phyloP scores from a whole-genome alignment of 768 basidiomycete species.

The Tylopilus vinaceipallidus region DNA sequence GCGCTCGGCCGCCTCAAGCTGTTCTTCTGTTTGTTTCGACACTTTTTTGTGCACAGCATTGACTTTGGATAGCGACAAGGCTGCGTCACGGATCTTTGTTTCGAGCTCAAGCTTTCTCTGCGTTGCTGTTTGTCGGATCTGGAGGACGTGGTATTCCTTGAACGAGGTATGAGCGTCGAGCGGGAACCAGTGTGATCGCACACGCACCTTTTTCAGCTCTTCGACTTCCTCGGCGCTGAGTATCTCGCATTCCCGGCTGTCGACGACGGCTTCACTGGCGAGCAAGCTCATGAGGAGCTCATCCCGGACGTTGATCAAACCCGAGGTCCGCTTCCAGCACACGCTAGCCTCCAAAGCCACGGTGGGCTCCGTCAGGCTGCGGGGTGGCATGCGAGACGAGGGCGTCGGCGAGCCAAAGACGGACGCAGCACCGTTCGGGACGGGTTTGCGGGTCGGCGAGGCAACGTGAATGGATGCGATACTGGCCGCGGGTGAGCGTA shows the following conservation, averaged over 20 bases:
- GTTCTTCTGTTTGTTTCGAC: slow-evolving; percentile 65
- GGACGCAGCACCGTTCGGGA: slow-evolving; percentile 12
- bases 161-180: background rate
- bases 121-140: slow-evolving; percentile 62
- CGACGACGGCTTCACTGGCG: slow-evolving; percentile 92
- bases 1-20: slow-evolving; percentile 68
- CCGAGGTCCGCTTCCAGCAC: slow-evolving; percentile 45
- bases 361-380: slow-evolving; percentile 32
- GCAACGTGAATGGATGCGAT: slow-evolving; percentile 21
- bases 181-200: slow-evolving; percentile 19
- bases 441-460: slow-evolving; percentile 19
- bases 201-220: slow-evolving; percentile 65
- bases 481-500: slow-evolving; percentile 26
- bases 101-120: slow-evolving; percentile 76
- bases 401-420: slow-evolving; percentile 36
- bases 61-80: slow-evolving; percentile 67
- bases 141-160: slow-evolving; percentile 74
- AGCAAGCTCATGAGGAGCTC: slow-evolving; percentile 87
- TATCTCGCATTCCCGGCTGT: slow-evolving; percentile 79
- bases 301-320: slow-evolving; percentile 60
- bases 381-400: slow-evolving; percentile 36
- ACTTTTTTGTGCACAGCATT: slow-evolving; percentile 55
- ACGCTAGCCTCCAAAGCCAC: slow-evolving; percentile 36
- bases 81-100: slow-evolving; percentile 86
- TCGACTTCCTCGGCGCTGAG: slow-evolving; percentile 72